phyloP scores from a whole-genome alignment of 306 rosid species.

The Fagus sylvatica region DNA sequence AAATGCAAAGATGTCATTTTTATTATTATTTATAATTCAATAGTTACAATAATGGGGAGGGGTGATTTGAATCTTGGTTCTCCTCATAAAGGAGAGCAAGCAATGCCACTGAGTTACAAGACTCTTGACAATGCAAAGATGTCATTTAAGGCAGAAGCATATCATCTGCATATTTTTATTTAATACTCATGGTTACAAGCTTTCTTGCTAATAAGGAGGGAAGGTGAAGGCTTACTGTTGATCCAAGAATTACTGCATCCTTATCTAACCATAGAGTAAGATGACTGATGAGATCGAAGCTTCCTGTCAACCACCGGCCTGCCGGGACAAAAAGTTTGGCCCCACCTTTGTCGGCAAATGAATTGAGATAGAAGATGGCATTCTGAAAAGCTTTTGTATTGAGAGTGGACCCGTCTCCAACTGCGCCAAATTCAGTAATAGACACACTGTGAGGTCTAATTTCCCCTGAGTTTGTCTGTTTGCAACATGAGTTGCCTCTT shows the following conservation, averaged over 20 bases:
- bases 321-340: constrained; percentile 82
- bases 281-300: constrained; percentile 87
- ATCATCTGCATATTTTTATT: not conserved
- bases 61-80: no score
- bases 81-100: no score
- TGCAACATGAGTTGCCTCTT: constrained; percentile 62
- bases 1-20: not conserved
- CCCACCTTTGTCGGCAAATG: constrained; percentile 79
- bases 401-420: constrained; percentile 81
- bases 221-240: constrained; percentile 45
- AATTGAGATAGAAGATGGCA: constrained; percentile 78
- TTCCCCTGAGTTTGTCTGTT: constrained; percentile 34
- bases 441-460: constrained; percentile 81
- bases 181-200: not conserved
- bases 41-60: no score
- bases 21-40: no score
- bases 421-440: constrained; percentile 77
- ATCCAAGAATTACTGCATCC: constrained; percentile 75
- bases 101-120: no score
- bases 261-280: constrained; percentile 69
- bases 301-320: constrained; percentile 84
- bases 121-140: not conserved
- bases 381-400: constrained; percentile 83
- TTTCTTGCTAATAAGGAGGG: not conserved
- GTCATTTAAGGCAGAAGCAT: constrained; percentile 6